Conservation (phyloP, 202 grass and related monocot genomes). For the Setaria italica region DNA sequence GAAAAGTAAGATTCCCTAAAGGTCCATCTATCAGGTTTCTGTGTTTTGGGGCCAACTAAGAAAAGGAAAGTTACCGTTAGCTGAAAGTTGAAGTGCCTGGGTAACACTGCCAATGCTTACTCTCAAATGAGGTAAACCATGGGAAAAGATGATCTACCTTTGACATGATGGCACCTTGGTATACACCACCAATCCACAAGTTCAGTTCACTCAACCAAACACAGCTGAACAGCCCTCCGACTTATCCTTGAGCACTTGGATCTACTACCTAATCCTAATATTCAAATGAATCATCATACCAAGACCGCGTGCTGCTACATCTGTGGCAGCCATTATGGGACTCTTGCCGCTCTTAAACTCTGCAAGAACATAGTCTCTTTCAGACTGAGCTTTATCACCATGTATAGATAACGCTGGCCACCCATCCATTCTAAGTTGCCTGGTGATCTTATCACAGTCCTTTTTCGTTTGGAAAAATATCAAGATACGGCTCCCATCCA, state of each 20-base stretch:
- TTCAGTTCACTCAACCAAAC: conserved; percentile 92
- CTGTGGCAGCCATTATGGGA: conserved; percentile 97
- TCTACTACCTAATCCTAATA: conserved; percentile 73
- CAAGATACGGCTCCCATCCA: conserved; percentile 90
- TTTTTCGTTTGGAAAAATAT: conserved; percentile 99
- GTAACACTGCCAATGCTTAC: conserved; percentile 82
- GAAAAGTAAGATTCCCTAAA: conserved; percentile 7
- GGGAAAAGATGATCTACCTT: conserved; percentile 74
- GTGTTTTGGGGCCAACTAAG: background rate
- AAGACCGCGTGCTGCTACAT: conserved; percentile 98
- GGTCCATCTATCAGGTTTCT: background rate
- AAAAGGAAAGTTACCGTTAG: conserved; percentile 15
- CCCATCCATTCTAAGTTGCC: conserved; percentile 96
- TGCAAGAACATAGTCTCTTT: conserved; percentile 95
- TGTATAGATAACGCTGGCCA: conserved; percentile 99
- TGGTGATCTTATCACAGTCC: conserved; percentile 88
- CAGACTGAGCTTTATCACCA: conserved; percentile 93
- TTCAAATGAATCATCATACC: conserved; percentile 92
- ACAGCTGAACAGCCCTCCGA: conserved; percentile 86
- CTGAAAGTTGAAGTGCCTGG: conserved; percentile 49
- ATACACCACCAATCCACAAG: conserved; percentile 91
- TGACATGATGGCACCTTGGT: conserved; percentile 89
- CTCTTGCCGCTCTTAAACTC: conserved; percentile 97
- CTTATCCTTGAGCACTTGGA: conserved; percentile 75
- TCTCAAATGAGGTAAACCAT: conserved; percentile 70